Evolutionary conservation across 768 basidiomycete species (phyloP).

Genomic region (Lyophyllum atratum): DNA sequence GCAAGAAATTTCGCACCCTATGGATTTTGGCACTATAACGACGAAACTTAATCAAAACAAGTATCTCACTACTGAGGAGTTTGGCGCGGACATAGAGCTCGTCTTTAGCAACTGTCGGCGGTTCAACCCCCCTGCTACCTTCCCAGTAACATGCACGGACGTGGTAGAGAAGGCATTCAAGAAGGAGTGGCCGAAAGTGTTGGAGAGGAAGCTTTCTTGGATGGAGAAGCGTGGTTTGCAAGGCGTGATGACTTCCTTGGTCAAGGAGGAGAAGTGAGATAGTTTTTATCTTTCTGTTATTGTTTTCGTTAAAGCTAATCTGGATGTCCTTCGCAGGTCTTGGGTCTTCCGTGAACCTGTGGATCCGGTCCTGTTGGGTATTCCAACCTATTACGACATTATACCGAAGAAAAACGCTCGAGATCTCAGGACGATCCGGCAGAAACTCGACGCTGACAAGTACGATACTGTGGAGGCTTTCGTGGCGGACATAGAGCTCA

Average conservation of each 20-base stretch:
- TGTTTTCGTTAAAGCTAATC: conserved; percentile 7
- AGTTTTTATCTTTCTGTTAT: neutral
- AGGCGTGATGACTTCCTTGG: conserved; percentile 66
- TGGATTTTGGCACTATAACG: conserved; percentile 89
- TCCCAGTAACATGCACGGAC: conserved; percentile 72
- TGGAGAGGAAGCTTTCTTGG: conserved; percentile 72
- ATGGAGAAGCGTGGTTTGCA: conserved; percentile 81
- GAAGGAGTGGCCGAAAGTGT: conserved; percentile 83
- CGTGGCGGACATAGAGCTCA: conserved; percentile 83
- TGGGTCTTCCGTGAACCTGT: conserved; percentile 85
- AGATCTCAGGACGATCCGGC: conserved; percentile 80
- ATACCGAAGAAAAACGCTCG: conserved; percentile 86
- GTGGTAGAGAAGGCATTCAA: conserved; percentile 74
- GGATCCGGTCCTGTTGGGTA: conserved; percentile 80
- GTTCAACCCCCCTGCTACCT: conserved; percentile 87
- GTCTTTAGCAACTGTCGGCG: conserved; percentile 88
- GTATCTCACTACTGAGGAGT: conserved; percentile 82
- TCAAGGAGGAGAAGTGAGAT: conserved; percentile 67
- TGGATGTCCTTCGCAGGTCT: conserved; percentile 42
- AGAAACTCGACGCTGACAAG: conserved; percentile 79
- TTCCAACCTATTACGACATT: conserved; percentile 87
- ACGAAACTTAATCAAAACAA: conserved; percentile 64
- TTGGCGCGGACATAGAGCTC: conserved; percentile 78
- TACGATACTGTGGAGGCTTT: conserved; percentile 79
- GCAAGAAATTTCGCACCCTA: conserved; percentile 88